phyloP scores from a whole-genome alignment of 768 basidiomycete species.

The Suillus luteus region DNA sequence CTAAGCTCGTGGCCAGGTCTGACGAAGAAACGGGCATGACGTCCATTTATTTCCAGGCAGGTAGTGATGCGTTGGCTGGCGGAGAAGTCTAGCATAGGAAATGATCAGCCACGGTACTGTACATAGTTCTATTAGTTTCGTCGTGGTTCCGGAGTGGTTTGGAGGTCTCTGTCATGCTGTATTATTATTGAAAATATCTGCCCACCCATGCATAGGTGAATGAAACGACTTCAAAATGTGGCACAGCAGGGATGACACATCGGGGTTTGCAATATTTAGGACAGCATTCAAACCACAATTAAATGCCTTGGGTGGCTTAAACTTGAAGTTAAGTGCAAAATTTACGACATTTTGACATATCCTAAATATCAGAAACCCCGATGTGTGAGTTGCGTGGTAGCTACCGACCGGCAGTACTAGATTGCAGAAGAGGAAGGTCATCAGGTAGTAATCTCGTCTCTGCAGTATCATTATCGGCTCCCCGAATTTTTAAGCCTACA shows the following conservation, averaged over 20 bases:
- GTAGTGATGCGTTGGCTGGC: not conserved
- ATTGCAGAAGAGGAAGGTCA: not conserved
- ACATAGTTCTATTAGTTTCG: not conserved
- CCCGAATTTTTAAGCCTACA: conserved; percentile 69
- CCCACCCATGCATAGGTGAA: too few species aligned
- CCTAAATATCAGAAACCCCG: too few species aligned
- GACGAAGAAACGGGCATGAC: not conserved
- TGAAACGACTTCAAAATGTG: not conserved
- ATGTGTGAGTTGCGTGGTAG: not conserved
- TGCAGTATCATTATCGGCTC: conserved; percentile 71
- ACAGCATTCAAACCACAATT: too few species aligned
- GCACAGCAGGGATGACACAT: not conserved
- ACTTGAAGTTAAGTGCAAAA: too few species aligned
- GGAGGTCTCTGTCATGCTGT: not conserved
- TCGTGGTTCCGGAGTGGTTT: not conserved
- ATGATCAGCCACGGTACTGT: not conserved
- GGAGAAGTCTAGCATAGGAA: not conserved
- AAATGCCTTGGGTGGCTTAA: too few species aligned
- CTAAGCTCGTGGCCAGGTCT: not conserved
- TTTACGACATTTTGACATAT: too few species aligned
- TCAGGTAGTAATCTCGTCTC: conserved; percentile 74
- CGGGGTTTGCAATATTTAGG: too few species aligned
- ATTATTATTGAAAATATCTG: not conserved
- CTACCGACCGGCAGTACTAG: not conserved
- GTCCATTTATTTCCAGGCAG: not conserved